Evolutionary conservation across 495 filamentous ascomycete species (phyloP), one percentile per base, ranked within the genome.

Genomic region (Rhypophila decipiens): DNA sequence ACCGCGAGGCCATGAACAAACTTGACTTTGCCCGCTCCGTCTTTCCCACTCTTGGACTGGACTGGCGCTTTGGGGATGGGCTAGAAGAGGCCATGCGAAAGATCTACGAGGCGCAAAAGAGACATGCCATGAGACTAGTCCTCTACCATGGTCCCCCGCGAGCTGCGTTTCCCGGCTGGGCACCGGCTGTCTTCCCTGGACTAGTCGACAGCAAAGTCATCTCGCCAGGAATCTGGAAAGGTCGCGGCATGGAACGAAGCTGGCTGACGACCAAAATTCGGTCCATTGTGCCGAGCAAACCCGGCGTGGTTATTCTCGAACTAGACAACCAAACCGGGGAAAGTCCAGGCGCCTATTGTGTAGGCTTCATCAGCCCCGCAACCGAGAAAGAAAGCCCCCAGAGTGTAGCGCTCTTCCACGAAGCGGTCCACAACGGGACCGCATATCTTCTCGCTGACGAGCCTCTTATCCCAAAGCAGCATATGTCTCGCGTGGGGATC

Each of bases 91-190:
- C 21, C 4, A 39, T 46, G 44, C 13, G 17, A 22, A 39, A 5
- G 10, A 46, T 46, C 15, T 46, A 38, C 19, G 44, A 46, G 20
- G 18, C 33, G 17, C 15, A 17, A 23, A 46, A 38, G n/a, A 3
- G 23, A 5, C 31, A 46, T 4, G 21, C 21, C 15, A 23, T 17
- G 27, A 10, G 17, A n/a, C 12, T 46, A 8, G 19, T 24, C 17
- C 18, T 46, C 10, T 21, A 20, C 2, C 31, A 38, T 22, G 44
- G 34, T 9, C 7, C 33, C 18, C 31, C 44, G 13, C 31, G 44
- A 21, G 44, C 44, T 22, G 5, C 11, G 12, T 22, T 37, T 24
- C 44, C 31, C 21, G 44, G 33, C 19, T 46, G 44, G 44, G 44
- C 44, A 19, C 44, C 44, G 24, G 44, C 44, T 8, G 24, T 33